Evolutionary conservation across 2,329 filamentous ascomycete genomes (phyloP), one percentile per base, ranked within the genome.

Genomic region (Basipetospora chlamydospora): DNA sequence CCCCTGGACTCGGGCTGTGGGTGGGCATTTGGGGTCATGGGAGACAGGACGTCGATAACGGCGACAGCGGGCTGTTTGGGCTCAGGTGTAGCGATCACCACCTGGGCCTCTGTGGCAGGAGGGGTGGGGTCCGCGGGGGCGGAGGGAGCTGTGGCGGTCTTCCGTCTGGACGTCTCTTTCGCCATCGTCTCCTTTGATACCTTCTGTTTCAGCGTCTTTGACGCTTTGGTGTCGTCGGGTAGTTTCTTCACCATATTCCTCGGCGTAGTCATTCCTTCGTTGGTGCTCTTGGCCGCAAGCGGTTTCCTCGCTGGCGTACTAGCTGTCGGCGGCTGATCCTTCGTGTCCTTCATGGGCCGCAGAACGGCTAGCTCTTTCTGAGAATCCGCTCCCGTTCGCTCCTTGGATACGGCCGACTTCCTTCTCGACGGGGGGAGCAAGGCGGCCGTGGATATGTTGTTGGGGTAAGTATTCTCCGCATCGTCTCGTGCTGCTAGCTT

Each of bases 401-500:
- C 36, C 32, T 22, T 39, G n/a, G 22, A 16, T 17, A 35, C 15
- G 6, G 37, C 30, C 6, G 37, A 33, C 17, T 26, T 35, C 22
- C 28, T 31, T 18, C 35, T 37, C 12, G 20, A 20, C 8, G 18
- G n/a, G 26, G 35, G n/a, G 18, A 28, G 8, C 7, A 21, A 6
- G 3, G 22, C 15, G 15, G 18, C 10, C 9, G 29, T 8, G 12
- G 30, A n/a, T n/a, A 10, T 18, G 4, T 26, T 12, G 11, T 15
- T 17, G 2, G 29, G 20, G 4, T 12, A 26, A 3, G 41, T 43
- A 8, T 52, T 54, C 18, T 64, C 63, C 21, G 64, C 59, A 29
- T 77, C 72, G 13, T 77, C 72, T 33, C 66, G 60, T 23, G 63
- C 59, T 35, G 61, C 65, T 32, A 66, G 60, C 46, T 78, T 78